Base-by-base conservation (phyloP, 164 flowering plant species). In the Magnolia officinalis region DNA sequence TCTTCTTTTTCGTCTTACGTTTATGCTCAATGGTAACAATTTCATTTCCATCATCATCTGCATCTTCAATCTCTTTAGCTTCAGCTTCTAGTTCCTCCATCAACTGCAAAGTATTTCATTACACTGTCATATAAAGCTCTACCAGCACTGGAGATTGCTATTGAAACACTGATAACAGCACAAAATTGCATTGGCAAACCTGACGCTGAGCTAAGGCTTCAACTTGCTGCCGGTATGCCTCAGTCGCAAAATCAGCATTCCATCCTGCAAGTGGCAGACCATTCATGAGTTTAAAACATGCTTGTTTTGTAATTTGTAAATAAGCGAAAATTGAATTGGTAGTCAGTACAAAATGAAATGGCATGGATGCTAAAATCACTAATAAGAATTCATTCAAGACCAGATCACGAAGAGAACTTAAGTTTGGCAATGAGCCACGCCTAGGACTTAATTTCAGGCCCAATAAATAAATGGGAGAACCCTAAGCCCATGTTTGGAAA, bases 201-300 rank as follows among this genome's bases (percentile, higher is more conserved):
- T 92, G 95, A 79, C 94, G 94, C 78, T 92, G 91, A 69, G 99
- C 90, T 84, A 96, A 87, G 74, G 87, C 90, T 84, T 96, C 94
- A 82, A 96, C 98, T 85, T 96, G 88, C 79, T 91, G 93, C 63
- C 93, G 81, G 77, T 96, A 96, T 74, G 95, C 98, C 85, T 92
- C 91, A 52, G 99, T 94, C 67, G 99, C 99, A 86, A 91, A 87
- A 81, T 96, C 99, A 84, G 98, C 86, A 92, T 96, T 98, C 99
- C 99, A 96, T 37, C 85, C 99, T 96, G 84, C 70, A 14, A 11
- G n/a, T 1, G 50, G 45, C 19, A 75, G 67, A 45, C n/a, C 23
- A 50, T 18, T 55, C 18, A 70, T 64, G 70, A 77, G 50, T 74
- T 16, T n/a, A 74, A 26, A 63, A 50, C 16, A 55, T 11, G 61